phyloP scores from a whole-genome alignment of 257 asterid species.

The Solanum neorickii region DNA sequence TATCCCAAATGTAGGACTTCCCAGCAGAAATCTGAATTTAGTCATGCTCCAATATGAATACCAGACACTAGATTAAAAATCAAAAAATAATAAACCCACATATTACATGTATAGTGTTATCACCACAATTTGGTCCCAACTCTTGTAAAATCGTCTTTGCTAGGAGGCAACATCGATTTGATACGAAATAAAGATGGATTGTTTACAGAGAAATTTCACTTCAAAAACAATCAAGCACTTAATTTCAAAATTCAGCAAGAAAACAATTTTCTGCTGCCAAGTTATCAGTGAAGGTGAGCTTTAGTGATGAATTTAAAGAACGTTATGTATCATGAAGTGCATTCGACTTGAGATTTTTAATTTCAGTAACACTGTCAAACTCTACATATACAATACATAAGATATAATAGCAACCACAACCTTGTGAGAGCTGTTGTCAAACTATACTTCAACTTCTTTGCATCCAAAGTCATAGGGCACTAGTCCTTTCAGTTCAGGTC shows the following conservation, averaged over 20 bases:
- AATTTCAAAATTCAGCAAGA: not conserved
- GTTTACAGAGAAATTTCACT: not conserved
- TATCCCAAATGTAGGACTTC: too few species aligned
- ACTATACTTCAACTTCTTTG: slow-evolving; percentile 12
- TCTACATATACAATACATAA: not conserved
- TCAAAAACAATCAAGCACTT: not conserved
- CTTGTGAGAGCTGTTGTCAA: not conserved
- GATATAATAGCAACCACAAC: not conserved
- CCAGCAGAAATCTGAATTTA: too few species aligned
- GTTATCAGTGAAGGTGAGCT: not conserved
- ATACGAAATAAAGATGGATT: not conserved
- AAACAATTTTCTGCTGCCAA: not conserved
- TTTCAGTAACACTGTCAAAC: not conserved
- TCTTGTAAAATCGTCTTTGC: too few species aligned
- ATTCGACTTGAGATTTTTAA: not conserved
- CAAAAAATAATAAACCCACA: too few species aligned
- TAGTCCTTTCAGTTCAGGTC: slow-evolving; percentile 84
- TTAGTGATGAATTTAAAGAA: not conserved
- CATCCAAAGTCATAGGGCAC: slow-evolving; percentile 83
- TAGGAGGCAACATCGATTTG: too few species aligned
- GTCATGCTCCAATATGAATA: rapidly evolving
- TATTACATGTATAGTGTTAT: too few species aligned
- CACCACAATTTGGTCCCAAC: too few species aligned
- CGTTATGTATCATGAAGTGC: not conserved
- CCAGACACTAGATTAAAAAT: rapidly evolving